These are phyloP conservation scores for Circinella umbellata DNA, from an alignment of 371 early-diverging fungal species.

Conservation along the genomic window DNA sequence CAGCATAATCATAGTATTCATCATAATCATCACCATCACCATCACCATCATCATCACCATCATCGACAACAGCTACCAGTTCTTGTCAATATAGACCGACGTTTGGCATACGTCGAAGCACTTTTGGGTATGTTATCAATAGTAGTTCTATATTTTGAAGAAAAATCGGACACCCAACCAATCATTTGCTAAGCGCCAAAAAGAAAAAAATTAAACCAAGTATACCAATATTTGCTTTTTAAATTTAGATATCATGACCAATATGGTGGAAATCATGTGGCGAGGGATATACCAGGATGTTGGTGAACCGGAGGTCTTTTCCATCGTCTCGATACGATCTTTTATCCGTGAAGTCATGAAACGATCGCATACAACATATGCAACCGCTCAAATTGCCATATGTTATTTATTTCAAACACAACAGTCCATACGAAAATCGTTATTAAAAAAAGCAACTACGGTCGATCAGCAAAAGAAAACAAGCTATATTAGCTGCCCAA, in stretches of 20 bases:
- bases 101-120: slow-evolving; percentile 55
- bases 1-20: no score
- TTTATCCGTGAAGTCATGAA: slow-evolving; percentile 81
- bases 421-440: not conserved
- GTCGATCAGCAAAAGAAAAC: slow-evolving; percentile 25
- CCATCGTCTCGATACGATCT: slow-evolving; percentile 61
- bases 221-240: not conserved
- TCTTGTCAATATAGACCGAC: slow-evolving; percentile 19
- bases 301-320: slow-evolving; percentile 1
- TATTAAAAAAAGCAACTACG: slow-evolving; percentile 10
- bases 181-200: not conserved
- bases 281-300: slow-evolving; percentile 30
- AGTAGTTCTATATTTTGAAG: not conserved
- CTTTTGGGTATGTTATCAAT: slow-evolving; percentile 21
- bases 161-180: no score
- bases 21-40: no score
- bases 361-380: slow-evolving; percentile 77
- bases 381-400: slow-evolving; percentile 78
- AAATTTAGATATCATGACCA: slow-evolving; percentile 12
- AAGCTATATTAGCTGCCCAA: slow-evolving; percentile 60
- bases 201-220: not conserved
- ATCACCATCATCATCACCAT: slow-evolving; percentile 7
- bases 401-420: slow-evolving; percentile 65
- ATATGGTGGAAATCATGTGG: slow-evolving; percentile 41
- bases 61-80: slow-evolving; percentile 12